Evolutionary conservation across 192 early-diverging fungal genomes (phyloP).

Genomic region (Coemansia sp.): DNA sequence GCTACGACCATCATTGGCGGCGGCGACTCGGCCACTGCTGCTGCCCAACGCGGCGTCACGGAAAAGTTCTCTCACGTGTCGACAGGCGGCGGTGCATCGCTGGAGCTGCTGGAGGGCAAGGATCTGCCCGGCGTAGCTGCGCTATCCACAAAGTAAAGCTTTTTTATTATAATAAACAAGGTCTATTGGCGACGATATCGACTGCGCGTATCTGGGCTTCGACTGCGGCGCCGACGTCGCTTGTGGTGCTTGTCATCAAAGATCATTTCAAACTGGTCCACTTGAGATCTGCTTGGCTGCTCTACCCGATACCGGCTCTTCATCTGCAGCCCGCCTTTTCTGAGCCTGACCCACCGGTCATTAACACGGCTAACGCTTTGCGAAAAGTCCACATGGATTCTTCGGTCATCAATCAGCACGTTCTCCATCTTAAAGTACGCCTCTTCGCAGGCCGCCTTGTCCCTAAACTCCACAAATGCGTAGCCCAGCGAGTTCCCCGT

Average conservation of each 20-base stretch:
- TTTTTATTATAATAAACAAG: not conserved
- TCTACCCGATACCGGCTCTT: constrained; percentile 16
- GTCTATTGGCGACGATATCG: too few species aligned
- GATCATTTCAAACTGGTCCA: constrained; percentile 26
- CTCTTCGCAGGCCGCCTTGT: constrained; percentile 82
- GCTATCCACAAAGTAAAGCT: constrained; percentile 59
- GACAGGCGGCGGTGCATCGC: constrained; percentile 94
- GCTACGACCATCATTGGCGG: constrained; percentile 94
- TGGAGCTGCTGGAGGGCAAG: constrained; percentile 98
- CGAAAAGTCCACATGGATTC: constrained; percentile 98
- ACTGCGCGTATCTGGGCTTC: constrained; percentile 6
- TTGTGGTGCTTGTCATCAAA: constrained; percentile 26
- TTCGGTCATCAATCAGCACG: constrained; percentile 90
- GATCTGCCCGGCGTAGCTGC: constrained; percentile 73
- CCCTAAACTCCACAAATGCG: constrained; percentile 95
- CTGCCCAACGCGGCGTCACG: constrained; percentile 78
- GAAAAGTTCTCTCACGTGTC: constrained; percentile 89
- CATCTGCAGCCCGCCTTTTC: not conserved
- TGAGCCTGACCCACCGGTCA: constrained; percentile 64
- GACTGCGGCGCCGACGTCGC: constrained; percentile 1
- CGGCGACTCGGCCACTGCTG: constrained; percentile 97
- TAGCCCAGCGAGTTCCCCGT: constrained; percentile 84
- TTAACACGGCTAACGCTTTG: constrained; percentile 88
- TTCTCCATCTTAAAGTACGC: constrained; percentile 98
- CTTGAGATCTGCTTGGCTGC: not conserved